Evolutionary conservation across 768 basidiomycete species (phyloP).

Genomic region (Tubosaeta sp.): DNA sequence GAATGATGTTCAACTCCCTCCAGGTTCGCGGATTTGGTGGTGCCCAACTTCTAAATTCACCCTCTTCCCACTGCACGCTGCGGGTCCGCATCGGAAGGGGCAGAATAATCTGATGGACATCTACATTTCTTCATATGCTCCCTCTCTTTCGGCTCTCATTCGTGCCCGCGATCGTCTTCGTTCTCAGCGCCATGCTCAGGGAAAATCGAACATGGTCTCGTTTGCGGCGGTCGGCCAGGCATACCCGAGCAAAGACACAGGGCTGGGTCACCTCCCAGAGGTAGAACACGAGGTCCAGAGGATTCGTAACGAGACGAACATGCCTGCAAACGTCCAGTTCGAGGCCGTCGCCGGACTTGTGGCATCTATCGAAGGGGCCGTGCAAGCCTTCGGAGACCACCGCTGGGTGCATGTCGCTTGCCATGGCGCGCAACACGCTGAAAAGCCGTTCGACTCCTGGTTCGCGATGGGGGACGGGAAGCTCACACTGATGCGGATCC

Average conservation of each 20-base stretch:
- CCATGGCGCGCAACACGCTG: neutral
- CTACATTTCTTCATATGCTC: neutral
- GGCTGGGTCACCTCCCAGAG: neutral
- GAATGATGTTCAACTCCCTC: no score
- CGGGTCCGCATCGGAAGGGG: no score
- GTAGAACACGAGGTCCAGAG: neutral
- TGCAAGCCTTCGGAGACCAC: no score
- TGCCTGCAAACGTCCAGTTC: neutral
- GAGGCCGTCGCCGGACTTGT: no score
- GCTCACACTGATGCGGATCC: neutral
- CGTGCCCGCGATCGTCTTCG: neutral
- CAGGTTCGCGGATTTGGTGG: no score
- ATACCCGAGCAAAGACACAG: neutral
- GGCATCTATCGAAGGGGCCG: no score
- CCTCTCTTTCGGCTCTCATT: conserved; percentile 1
- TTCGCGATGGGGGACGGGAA: neutral
- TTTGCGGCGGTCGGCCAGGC: neutral
- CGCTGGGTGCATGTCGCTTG: no score
- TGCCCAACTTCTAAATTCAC: no score
- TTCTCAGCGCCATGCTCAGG: neutral
- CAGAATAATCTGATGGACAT: neutral
- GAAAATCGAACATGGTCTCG: neutral
- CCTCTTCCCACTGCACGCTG: no score
- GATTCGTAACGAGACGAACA: neutral
- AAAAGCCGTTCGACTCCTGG: neutral